phyloP scores from a whole-genome alignment of 2,329 filamentous ascomycete genomes.

The Nannizziopsis arthrosporioides region DNA sequence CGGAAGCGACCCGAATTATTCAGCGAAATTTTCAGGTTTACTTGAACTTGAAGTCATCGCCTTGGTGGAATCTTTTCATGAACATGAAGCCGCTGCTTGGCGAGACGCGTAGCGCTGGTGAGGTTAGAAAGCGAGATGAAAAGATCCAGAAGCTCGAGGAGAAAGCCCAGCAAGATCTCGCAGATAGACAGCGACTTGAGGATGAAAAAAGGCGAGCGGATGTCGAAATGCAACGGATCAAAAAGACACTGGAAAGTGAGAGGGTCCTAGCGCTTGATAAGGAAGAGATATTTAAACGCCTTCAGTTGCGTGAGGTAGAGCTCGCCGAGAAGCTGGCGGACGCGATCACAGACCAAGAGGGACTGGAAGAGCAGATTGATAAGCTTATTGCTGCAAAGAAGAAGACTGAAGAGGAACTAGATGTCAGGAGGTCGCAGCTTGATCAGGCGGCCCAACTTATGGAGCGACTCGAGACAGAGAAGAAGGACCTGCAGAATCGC shows the following conservation, averaged over 20 bases:
- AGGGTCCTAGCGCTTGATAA: constrained; percentile 92
- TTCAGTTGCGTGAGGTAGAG: constrained; percentile 83
- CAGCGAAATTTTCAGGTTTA: constrained; percentile 91
- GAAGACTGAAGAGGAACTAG: constrained; percentile 71
- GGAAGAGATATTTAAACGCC: constrained; percentile 96
- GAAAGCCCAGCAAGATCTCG: constrained; percentile 65
- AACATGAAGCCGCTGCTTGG: constrained; percentile 93
- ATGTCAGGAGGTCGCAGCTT: constrained; percentile 65
- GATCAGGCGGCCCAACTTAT: constrained; percentile 89
- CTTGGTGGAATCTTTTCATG: constrained; percentile 93
- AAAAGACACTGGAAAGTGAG: constrained; percentile 91
- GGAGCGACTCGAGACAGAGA: constrained; percentile 72
- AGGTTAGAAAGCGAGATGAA: constrained; percentile 90
- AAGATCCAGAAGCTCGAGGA: constrained; percentile 79
- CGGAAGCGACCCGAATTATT: constrained; percentile 88
- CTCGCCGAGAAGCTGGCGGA: constrained; percentile 85
- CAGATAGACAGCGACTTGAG: constrained; percentile 67
- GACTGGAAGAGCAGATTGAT: constrained; percentile 85
- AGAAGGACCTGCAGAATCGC: constrained; percentile 57
- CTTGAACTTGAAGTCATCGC: constrained; percentile 75
- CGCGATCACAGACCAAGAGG: constrained; percentile 86
- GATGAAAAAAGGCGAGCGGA: constrained; percentile 84
- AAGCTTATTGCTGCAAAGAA: constrained; percentile 80
- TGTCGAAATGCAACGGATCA: constrained; percentile 74
- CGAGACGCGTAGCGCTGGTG: constrained; percentile 77